Percentiles rank a stretch among this genome's conserved stretches.
Evolutionary conservation across 1,139 yeast genomes (phyloP).

Genomic region (Sugiyamaella japonica): DNA sequence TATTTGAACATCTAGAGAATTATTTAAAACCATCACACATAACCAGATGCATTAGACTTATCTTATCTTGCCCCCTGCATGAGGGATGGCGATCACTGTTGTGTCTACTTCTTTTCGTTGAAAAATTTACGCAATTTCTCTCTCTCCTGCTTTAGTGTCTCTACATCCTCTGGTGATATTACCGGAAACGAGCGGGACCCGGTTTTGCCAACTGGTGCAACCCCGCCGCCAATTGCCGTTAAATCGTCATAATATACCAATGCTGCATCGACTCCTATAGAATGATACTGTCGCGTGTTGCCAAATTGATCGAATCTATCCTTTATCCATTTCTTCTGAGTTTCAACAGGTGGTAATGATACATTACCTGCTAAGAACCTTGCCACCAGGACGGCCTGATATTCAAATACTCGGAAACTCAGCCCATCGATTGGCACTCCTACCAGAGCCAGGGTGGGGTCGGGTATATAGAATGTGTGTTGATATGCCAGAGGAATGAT

Average conservation of each 20-base stretch:
- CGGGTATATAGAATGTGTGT: conserved; percentile 20
- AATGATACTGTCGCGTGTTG: conserved; percentile 19
- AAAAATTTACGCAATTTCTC: conserved; percentile 9
- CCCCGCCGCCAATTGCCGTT: conserved; percentile 15
- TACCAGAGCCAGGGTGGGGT: conserved; percentile 18
- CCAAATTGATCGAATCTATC: conserved; percentile 12
- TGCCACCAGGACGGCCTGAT: conserved; percentile 22
- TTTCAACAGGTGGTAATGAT: conserved; percentile 16
- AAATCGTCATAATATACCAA: conserved; percentile 18
- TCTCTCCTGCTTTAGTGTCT: conserved; percentile 10
- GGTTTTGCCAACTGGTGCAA: conserved; percentile 3
- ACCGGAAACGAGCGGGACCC: conserved; percentile 14
- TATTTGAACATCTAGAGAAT: no score
- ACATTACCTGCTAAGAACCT: conserved; percentile 18
- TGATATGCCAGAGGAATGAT: conserved; percentile 18
- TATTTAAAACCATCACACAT: no score
- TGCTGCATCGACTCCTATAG: conserved; percentile 20
- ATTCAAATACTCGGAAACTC: conserved; percentile 21
- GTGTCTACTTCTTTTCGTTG: background rate
- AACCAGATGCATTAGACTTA: no score
- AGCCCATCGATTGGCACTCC: conserved; percentile 21
- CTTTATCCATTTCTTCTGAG: conserved; percentile 17
- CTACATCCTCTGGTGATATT: conserved; percentile 9
- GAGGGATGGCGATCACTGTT: background rate
- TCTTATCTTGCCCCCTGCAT: background rate